These are phyloP conservation scores for Trichoderma asperellum DNA, from an alignment of 2,329 filamentous ascomycete species.

Conservation along the genomic window DNA sequence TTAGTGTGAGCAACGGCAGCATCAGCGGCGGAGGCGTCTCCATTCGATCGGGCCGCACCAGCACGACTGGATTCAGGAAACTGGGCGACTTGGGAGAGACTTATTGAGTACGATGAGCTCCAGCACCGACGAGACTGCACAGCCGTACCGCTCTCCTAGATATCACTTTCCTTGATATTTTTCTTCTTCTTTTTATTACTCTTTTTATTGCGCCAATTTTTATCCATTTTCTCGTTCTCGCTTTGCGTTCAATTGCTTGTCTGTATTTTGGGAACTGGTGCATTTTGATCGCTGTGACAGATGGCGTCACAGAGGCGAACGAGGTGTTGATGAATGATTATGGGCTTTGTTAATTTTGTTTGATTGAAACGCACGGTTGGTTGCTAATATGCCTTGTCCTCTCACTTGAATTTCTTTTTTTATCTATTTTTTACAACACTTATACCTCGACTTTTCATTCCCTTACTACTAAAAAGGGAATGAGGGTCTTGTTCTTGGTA, in stretches of 20 bases:
- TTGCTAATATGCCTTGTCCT: slow-evolving; percentile 29
- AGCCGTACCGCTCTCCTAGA: not conserved
- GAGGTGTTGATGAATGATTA: slow-evolving; percentile 40
- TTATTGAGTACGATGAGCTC: slow-evolving; percentile 44
- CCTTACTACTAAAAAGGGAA: not conserved
- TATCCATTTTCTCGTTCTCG: slow-evolving; percentile 1
- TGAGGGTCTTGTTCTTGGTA: slow-evolving; percentile 29
- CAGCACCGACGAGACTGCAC: slow-evolving; percentile 4
- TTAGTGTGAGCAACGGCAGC: slow-evolving; percentile 50
- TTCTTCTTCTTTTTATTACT: not conserved
- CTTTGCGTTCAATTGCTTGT: slow-evolving; percentile 23
- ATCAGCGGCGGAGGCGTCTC: slow-evolving; percentile 48
- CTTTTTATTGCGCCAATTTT: not conserved
- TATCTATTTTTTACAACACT: slow-evolving; percentile 14
- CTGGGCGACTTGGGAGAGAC: slow-evolving; percentile 59
- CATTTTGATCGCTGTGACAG: slow-evolving; percentile 29
- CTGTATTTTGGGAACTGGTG: slow-evolving; percentile 28
- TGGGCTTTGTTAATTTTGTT: slow-evolving; percentile 30
- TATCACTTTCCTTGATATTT: not conserved
- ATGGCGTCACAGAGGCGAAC: slow-evolving; percentile 37
- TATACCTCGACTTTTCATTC: slow-evolving; percentile 29
- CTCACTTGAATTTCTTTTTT: not conserved
- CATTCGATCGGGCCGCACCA: slow-evolving; percentile 37
- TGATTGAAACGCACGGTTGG: slow-evolving; percentile 29
- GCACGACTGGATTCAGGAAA: slow-evolving; percentile 44